Percentiles rank a stretch among this genome's conserved stretches.
Conservation (phyloP, 2,329 filamentous ascomycete genomes). For the Mollisiaceae sp. region DNA sequence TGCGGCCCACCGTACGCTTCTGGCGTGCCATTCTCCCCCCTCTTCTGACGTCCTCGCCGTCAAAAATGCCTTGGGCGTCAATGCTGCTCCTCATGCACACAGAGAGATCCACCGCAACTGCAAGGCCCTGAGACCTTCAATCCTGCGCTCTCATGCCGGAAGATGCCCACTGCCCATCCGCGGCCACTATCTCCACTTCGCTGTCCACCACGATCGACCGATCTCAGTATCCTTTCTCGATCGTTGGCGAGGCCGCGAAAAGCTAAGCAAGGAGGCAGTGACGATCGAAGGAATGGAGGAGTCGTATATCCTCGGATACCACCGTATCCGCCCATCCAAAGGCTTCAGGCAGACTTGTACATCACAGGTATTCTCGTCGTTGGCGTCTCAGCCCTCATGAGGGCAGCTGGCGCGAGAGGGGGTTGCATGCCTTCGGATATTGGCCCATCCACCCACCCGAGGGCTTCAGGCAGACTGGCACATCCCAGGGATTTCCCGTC, state of each 20-base stretch:
- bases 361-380: conserved; percentile 23
- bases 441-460: neutral
- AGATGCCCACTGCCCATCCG: conserved; percentile 24
- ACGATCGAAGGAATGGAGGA: conserved; percentile 17
- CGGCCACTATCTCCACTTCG: conserved; percentile 25
- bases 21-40: conserved; percentile 12
- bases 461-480: conserved; percentile 18
- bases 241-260: conserved; percentile 6
- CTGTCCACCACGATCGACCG: conserved; percentile 28
- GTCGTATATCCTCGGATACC: conserved; percentile 24
- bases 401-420: neutral
- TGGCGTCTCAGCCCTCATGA: conserved; percentile 25
- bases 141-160: conserved; percentile 30
- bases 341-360: conserved; percentile 28
- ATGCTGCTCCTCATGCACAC: conserved; percentile 17
- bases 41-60: conserved; percentile 20
- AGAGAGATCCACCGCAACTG: conserved; percentile 17
- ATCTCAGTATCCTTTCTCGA: conserved; percentile 14
- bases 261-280: conserved; percentile 12
- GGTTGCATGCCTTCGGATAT: conserved; percentile 2
- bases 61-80: conserved; percentile 27
- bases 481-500: conserved; percentile 17
- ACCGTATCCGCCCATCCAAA: conserved; percentile 25
- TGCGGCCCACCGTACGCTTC: too few species aligned
- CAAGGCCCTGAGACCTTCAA: conserved; percentile 20